Conservation (phyloP, 768 basidiomycete genomes). For the Suillus bovinus region DNA sequence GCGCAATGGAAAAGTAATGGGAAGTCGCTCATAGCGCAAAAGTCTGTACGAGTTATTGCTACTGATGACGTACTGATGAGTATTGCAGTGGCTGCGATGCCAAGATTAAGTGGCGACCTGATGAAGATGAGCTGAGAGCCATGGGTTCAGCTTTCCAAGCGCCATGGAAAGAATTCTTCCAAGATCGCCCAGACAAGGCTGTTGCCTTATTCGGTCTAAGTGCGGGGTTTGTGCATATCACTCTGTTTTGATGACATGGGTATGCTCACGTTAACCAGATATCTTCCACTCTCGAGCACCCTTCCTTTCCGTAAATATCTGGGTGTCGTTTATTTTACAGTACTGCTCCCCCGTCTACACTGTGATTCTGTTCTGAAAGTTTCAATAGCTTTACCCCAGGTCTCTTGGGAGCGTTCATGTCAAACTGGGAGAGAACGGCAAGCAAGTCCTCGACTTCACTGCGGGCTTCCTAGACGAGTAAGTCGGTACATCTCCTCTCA, state of each 20-base stretch:
- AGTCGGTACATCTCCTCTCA: too few species aligned
- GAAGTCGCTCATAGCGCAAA: too few species aligned
- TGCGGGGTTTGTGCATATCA: too few species aligned
- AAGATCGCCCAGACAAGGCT: slow-evolving; percentile 23
- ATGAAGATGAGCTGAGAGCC: slow-evolving; percentile 18
- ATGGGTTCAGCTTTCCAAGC: slow-evolving; percentile 21
- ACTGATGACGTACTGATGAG: not conserved
- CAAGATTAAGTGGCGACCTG: slow-evolving; percentile 26
- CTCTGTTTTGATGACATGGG: too few species aligned
- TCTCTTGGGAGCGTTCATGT: slow-evolving; percentile 52
- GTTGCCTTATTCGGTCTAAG: not conserved
- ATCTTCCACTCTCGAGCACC: too few species aligned
- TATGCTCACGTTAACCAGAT: too few species aligned
- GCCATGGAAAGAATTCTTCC: slow-evolving; percentile 23
- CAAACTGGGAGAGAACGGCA: slow-evolving; percentile 39
- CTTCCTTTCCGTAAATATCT: too few species aligned
- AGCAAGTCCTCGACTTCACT: slow-evolving; percentile 27
- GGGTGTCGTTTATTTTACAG: too few species aligned
- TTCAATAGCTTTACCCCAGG: slow-evolving; percentile 39
- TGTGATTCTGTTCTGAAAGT: not conserved
- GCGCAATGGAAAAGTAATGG: too few species aligned
- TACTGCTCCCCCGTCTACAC: not conserved
- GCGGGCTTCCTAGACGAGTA: too few species aligned
- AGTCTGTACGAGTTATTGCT: slow-evolving; percentile 9
- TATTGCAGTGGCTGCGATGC: slow-evolving; percentile 18